Percentiles rank a stretch among this genome's conserved stretches.
These are phyloP conservation scores for Cryphonectria naterciae DNA, from an alignment of 2,329 filamentous ascomycete species.

Conservation along the genomic window DNA sequence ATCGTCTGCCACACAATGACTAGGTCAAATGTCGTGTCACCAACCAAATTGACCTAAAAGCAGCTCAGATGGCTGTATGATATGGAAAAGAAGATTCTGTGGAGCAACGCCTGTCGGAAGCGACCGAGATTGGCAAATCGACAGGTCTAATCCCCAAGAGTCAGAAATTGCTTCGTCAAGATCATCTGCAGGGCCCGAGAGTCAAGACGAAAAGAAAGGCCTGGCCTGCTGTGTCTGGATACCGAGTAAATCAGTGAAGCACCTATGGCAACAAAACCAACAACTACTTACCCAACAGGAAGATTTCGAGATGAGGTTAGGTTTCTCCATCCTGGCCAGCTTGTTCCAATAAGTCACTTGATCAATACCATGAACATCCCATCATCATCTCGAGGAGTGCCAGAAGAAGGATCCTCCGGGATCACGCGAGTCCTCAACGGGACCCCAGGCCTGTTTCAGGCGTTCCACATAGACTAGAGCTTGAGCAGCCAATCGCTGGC, in stretches of 20 bases:
- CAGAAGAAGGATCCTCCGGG: neutral
- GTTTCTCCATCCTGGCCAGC: neutral
- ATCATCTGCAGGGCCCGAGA: neutral
- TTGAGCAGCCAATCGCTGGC: conserved; percentile 9
- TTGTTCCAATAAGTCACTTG: neutral
- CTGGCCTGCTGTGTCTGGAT: neutral
- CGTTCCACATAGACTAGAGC: neutral
- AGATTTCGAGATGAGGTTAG: neutral
- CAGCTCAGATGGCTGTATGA: neutral
- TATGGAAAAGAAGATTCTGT: neutral
- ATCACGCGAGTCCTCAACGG: neutral
- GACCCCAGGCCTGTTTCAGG: conserved; percentile 1
- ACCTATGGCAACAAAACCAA: neutral
- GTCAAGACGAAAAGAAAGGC: neutral
- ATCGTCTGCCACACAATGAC: neutral
- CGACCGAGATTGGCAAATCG: neutral
- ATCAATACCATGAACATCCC: neutral
- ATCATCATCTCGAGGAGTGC: neutral
- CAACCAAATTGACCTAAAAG: neutral
- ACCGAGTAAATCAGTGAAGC: neutral
- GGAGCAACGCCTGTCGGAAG: neutral
- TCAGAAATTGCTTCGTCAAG: neutral
- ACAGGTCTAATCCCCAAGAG: neutral
- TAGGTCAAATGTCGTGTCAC: neutral
- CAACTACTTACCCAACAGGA: too few species aligned